Percentiles rank a stretch among this genome's conserved stretches.
Evolutionary conservation across 768 basidiomycete species (phyloP).

Genomic region (Vararia minispora): DNA sequence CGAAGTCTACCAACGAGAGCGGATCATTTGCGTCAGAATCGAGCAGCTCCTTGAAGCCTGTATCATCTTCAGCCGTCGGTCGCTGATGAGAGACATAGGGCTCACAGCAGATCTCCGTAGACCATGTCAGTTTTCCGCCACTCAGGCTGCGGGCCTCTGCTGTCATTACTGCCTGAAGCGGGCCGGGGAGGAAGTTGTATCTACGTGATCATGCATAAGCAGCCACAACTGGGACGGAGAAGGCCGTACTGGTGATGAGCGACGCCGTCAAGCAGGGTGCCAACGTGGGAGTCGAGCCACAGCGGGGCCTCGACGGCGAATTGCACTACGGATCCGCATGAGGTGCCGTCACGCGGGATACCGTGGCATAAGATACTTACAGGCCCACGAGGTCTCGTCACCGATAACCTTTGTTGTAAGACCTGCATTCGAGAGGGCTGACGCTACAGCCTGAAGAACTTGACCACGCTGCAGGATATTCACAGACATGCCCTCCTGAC

Average conservation of each 20-base stretch:
- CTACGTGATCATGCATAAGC: too few relatives aligned
- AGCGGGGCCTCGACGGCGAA: constrained; percentile 13
- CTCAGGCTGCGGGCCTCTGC: constrained; percentile 12
- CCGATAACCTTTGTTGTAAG: constrained; percentile 18
- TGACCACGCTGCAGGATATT: constrained; percentile 29
- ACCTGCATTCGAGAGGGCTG: constrained; percentile 6
- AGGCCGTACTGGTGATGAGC: constrained; percentile 36
- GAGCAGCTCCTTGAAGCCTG: constrained; percentile 13
- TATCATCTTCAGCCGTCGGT: too few relatives aligned
- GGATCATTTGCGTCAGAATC: constrained; percentile 10
- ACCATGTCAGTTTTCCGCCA: constrained; percentile 16
- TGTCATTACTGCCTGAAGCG: constrained; percentile 11
- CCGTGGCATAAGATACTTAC: too few relatives aligned
- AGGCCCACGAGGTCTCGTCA: constrained; percentile 27
- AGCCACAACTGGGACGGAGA: too few relatives aligned
- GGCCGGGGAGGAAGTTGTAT: constrained; percentile 32
- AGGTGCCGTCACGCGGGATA: too few relatives aligned
- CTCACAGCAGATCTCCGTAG: constrained; percentile 19
- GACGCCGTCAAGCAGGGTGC: constrained; percentile 24
- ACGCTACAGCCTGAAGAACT: constrained; percentile 26
- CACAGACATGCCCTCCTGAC: constrained; percentile 37
- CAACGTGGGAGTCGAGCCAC: constrained; percentile 12
- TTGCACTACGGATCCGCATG: too few relatives aligned
- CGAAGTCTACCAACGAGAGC: constrained; percentile 9
- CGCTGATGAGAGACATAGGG: too few relatives aligned